Base-by-base conservation (phyloP, 805 yeast genomes). In the Myxozyma lipomycoides region DNA sequence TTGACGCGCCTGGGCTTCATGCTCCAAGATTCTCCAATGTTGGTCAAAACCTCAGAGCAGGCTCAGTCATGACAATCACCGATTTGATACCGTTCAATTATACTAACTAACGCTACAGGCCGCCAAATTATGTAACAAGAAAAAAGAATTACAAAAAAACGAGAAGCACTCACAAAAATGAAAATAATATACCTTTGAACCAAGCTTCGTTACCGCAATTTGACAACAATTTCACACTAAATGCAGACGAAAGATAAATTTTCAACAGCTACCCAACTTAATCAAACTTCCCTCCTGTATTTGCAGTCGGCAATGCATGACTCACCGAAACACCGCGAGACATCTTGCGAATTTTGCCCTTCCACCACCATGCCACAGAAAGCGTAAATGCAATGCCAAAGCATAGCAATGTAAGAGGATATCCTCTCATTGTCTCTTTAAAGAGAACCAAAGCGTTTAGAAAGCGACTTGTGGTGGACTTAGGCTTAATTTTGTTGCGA, bases 381-480 rank as follows among this genome's bases (percentile, higher is more conserved):
- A 55, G 49, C 10, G 38, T 32, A 30, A 46, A 23, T 5, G 39
- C 52, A 2, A 43, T 45, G 23, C 26, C 43, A n/a, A 46, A 52
- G 23, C 49, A 37, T 25, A 49, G 9, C 22, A 55, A 21, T 3
- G 52, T 42, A 19, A 51, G 45, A 24, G 58, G 51, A 32, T 52
- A 51, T 5, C 49, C 45, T 15, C 32, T 42, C 5, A 19, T 21
- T 28, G 40, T 12, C 19, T 39, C 36, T 40, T 46, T 45, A 9
- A 43, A 9, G 9, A 46, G 35, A 10, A 43, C 41, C 19, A 52
- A 39, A 38, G 55, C 24, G 34, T 38, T 52, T 21, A 48, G 48
- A 22, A 55, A 52, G 28, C 41, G 45, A 41, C 49, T 45, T 5
- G 59, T 49, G 1, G 57, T 52, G 17, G 59, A 52, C 43, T 57